Evolutionary conservation across 176 grass and related monocot genomes (phyloP).

Genomic region (Aegilops speltoides): DNA sequence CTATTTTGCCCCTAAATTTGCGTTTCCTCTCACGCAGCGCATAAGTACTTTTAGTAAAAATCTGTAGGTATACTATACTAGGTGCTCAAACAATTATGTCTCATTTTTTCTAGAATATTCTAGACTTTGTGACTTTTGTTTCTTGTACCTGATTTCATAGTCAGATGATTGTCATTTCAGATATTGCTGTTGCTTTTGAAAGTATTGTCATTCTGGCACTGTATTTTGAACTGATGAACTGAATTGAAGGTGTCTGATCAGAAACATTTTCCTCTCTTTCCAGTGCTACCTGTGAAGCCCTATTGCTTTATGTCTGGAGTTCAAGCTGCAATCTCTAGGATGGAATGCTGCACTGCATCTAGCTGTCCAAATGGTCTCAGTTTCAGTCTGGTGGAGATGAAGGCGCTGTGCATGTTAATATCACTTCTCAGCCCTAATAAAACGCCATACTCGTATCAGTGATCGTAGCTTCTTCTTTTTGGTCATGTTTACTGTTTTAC

Average conservation of each 20-base stretch:
- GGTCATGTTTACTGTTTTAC: conserved; percentile 29
- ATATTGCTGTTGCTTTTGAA: not conserved
- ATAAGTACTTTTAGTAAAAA: not conserved
- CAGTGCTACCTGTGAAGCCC: conserved; percentile 24
- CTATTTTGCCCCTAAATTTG: no score
- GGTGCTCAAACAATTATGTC: not conserved
- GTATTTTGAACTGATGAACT: no score
- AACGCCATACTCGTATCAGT: not conserved
- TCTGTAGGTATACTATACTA: not conserved
- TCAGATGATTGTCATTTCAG: not conserved
- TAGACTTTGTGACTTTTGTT: not conserved
- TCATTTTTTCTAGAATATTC: not conserved
- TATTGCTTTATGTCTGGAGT: not conserved
- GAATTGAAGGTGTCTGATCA: not conserved
- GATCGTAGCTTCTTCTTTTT: not conserved
- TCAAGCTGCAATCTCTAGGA: not conserved
- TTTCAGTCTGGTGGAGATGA: conserved; percentile 31
- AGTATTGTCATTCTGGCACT: no score
- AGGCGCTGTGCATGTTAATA: conserved; percentile 35
- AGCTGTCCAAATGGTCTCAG: conserved; percentile 18
- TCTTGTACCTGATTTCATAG: not conserved
- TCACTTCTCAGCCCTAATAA: conserved; percentile 32
- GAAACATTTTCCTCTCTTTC: not conserved
- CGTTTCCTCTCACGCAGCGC: no score
- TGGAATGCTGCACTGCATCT: conserved; percentile 14